These are phyloP conservation scores for Teratosphaeria pseudoeucalypti DNA, from an alignment of 2,329 filamentous ascomycete species.

Conservation along the genomic window DNA sequence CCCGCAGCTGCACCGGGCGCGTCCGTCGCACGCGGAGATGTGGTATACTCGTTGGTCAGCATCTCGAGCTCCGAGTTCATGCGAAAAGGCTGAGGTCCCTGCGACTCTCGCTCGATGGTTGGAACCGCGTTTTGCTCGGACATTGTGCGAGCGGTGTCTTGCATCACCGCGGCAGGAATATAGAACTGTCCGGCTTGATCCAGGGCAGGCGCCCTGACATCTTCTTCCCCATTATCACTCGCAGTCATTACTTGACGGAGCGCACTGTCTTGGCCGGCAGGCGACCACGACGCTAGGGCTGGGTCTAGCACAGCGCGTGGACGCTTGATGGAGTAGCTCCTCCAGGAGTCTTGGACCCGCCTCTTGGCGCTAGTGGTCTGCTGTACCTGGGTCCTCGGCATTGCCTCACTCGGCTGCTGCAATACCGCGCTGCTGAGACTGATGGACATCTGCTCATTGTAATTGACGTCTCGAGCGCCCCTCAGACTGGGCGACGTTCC, in stretches of 20 bases:
- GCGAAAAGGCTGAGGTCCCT: background rate
- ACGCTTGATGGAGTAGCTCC: background rate
- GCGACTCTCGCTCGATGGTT: background rate
- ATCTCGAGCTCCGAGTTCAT: background rate
- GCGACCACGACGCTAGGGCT: background rate
- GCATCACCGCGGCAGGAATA: background rate
- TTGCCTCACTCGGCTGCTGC: background rate
- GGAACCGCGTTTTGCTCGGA: background rate
- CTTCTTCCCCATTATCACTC: background rate
- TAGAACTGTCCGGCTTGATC: background rate
- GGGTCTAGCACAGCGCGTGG: background rate
- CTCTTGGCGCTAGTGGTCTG: background rate
- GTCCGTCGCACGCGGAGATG: background rate
- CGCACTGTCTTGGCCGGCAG: background rate
- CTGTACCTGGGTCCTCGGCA: background rate
- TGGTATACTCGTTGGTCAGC: background rate
- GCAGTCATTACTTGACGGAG: background rate
- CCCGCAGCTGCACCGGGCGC: background rate
- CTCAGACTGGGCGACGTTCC: background rate
- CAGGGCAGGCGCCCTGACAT: background rate
- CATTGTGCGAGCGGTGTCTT: background rate
- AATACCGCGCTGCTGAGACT: background rate
- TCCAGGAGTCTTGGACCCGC: background rate
- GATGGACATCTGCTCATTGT: background rate
- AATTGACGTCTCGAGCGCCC: background rate